Evolutionary conservation across 768 basidiomycete species (phyloP), one percentile per base, ranked within the genome.

Genomic region (Favolaschia claudopus): DNA sequence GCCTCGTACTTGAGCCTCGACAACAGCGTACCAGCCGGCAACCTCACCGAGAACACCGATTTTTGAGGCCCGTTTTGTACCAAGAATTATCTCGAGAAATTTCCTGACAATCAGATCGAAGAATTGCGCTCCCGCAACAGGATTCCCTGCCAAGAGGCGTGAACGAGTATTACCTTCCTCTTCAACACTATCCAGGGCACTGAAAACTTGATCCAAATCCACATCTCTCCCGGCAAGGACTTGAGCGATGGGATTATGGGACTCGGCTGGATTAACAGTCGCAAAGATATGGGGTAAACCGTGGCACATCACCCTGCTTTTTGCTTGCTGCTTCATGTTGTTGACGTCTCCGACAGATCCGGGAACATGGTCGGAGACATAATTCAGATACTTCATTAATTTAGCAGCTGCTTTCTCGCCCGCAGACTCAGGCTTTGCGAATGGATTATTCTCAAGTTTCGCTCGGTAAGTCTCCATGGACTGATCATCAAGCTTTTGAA

Each of bases 41-140:
- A 60, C 58, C 5, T 32, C 4, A 0, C 76, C 71, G 19, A 74
- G 58, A 2, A 72, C 42, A 0, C 76, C 75, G n/a, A n/a, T 48
- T 0, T 48, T 12, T 2, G 33, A n/a, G 6, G 13, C n/a, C 25
- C 51, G 36, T 43, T 19, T 9, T 24, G 71, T 60, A 0, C 58
- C 47, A 17, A 75, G 63, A 0, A 77, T 27, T 2, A 33, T 66
- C 1, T 60, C 19, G 3, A 76, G 24, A 6, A 76, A 59, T 0
- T 53, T 50, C 0, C 33, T 29, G 5, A 74, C 66, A n/a, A 66
- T 49, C 44, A 73, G 69, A 44, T 74, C 57, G 48, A 73, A 76
- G 49, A 73, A 76, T 40, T 69, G 66, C 1, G 75, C 72, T 0
- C 12, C 48, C 13, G 44, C 44, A 46, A 46, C 44, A 46, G 44